Evolutionary conservation across 768 basidiomycete genomes (phyloP).

Genomic region (Chlorophyllum brunneum): DNA sequence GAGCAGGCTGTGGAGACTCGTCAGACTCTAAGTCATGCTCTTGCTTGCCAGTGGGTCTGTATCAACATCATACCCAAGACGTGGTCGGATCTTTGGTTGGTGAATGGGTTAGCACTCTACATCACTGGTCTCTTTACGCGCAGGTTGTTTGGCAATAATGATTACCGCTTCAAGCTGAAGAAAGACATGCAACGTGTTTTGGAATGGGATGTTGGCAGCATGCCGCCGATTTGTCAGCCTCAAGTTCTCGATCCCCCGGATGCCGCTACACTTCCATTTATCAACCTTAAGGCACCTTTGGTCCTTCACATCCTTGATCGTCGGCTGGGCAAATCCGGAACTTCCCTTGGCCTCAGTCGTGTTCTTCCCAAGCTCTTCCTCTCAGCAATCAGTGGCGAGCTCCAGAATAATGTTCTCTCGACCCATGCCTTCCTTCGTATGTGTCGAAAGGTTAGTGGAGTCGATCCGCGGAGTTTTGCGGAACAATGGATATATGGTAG

Average conservation of each 20-base stretch:
- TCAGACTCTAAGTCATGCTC: slow-evolving; percentile 78
- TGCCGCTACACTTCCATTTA: slow-evolving; percentile 71
- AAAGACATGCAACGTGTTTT: slow-evolving; percentile 94
- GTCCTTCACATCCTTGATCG: slow-evolving; percentile 95
- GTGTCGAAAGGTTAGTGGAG: slow-evolving; percentile 90
- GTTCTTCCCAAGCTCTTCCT: slow-evolving; percentile 94
- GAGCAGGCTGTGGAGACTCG: slow-evolving; percentile 92
- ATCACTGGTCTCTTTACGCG: slow-evolving; percentile 85
- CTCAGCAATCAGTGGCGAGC: slow-evolving; percentile 88
- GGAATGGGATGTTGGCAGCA: slow-evolving; percentile 79
- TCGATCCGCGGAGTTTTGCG: slow-evolving; percentile 87
- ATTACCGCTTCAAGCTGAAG: slow-evolving; percentile 92
- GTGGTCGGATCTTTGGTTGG: slow-evolving; percentile 96
- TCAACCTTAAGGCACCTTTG: slow-evolving; percentile 94
- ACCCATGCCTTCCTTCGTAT: slow-evolving; percentile 89
- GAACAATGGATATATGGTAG: slow-evolving; percentile 99
- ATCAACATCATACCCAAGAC: slow-evolving; percentile 93
- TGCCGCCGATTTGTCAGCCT: slow-evolving; percentile 94
- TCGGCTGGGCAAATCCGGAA: slow-evolving; percentile 90
- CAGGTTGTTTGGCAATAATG: slow-evolving; percentile 91
- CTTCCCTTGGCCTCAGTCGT: slow-evolving; percentile 89
- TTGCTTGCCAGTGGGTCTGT: slow-evolving; percentile 96
- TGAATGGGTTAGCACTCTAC: slow-evolving; percentile 89
- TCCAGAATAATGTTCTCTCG: slow-evolving; percentile 79
- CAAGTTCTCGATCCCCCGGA: slow-evolving; percentile 84